Evolutionary conservation across 2,329 filamentous ascomycete species (phyloP).

Genomic region (Thelonectria olida): DNA sequence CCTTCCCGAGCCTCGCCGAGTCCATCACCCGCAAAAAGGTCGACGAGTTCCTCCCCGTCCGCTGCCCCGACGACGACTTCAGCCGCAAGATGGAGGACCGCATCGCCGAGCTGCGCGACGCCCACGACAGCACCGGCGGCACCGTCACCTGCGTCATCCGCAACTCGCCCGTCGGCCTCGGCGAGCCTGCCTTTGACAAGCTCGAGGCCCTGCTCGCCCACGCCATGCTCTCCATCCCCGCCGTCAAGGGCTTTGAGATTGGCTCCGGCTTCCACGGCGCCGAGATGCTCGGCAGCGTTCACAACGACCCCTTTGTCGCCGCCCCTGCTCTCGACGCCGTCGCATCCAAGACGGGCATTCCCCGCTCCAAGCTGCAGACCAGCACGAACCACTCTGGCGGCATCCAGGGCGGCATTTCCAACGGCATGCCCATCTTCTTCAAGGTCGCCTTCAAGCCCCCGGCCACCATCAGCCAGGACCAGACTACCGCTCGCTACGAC

Average conservation of each 20-base stretch:
- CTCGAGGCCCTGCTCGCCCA: constrained; percentile 91
- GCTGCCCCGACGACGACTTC: constrained; percentile 78
- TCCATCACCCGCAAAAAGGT: constrained; percentile 66
- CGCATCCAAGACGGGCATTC: constrained; percentile 53
- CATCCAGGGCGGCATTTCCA: constrained; percentile 94
- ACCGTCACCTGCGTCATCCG: constrained; percentile 94
- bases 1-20: constrained; percentile 78
- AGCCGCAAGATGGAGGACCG: constrained; percentile 78
- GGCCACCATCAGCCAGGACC: constrained; percentile 90
- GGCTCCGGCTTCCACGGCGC: constrained; percentile 91
- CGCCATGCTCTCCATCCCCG: constrained; percentile 94
- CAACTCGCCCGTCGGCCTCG: constrained; percentile 84
- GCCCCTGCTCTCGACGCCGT: constrained; percentile 55
- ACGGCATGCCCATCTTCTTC: constrained; percentile 95
- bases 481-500: constrained; percentile 84
- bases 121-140: constrained; percentile 89
- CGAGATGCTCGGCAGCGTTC: constrained; percentile 84
- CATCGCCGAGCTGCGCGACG: constrained; percentile 81
- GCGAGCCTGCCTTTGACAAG: constrained; percentile 96
- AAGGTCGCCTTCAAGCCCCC: constrained; percentile 93
- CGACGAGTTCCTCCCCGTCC: constrained; percentile 84
- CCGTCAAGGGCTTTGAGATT: constrained; percentile 95
- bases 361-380: constrained; percentile 70
- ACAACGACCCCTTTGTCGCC: constrained; percentile 77
- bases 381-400: constrained; percentile 96